Percentiles rank a stretch among this genome's conserved stretches.
phyloP scores from a whole-genome alignment of 1,139 yeast genomes.

The Taphrina deformans region DNA sequence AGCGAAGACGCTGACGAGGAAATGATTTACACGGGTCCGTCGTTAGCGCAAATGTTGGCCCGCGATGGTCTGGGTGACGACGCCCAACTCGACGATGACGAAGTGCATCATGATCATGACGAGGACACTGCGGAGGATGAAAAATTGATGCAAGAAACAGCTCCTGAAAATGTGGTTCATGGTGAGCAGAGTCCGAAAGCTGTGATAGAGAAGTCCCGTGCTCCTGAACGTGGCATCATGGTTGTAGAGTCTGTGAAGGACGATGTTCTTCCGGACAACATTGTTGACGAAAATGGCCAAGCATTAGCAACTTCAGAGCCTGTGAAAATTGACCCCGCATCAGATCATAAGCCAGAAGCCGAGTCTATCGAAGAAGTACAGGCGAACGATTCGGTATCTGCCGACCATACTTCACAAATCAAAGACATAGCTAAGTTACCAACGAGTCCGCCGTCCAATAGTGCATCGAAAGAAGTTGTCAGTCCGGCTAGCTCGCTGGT shows the following conservation, averaged over 20 bases:
- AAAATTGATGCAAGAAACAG: neutral
- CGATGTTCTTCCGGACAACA: too few relatives aligned
- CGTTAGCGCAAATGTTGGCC: neutral
- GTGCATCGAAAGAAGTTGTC: neutral
- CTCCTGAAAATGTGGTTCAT: neutral
- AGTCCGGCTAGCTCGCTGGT: neutral
- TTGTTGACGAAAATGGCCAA: too few relatives aligned
- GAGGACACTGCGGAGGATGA: neutral
- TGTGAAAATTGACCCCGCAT: too few relatives aligned
- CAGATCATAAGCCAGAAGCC: neutral
- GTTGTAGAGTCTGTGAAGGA: too few relatives aligned
- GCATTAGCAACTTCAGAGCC: too few relatives aligned
- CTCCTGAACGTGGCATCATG: too few relatives aligned
- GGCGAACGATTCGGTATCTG: neutral
- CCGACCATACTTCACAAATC: neutral
- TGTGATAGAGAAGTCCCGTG: neutral
- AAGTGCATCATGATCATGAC: neutral
- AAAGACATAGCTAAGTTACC: neutral
- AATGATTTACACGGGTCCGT: neutral
- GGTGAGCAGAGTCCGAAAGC: neutral
- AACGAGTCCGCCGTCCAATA: neutral
- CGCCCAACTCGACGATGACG: neutral
- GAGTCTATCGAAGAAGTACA: neutral
- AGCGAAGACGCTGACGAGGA: neutral
- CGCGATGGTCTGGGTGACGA: slow-evolving; percentile 2